Conservation (phyloP, 371 early-diverging fungal genomes). For the Mucor indicus region DNA sequence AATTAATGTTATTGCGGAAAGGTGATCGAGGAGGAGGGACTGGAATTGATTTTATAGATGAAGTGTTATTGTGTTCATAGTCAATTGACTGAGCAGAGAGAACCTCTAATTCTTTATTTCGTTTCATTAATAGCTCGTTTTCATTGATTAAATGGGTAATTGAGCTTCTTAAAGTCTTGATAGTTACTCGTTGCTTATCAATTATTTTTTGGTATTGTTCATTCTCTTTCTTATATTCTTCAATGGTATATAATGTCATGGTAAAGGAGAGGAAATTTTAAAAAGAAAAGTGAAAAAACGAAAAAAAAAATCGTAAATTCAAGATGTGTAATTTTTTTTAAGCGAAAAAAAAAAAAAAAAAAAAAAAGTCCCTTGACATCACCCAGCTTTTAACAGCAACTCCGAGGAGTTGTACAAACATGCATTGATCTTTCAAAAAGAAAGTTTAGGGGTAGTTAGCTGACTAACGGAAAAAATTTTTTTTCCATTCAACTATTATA, state of each 20-base stretch:
- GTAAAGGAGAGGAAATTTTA: too few species aligned
- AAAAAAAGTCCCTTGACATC: too few species aligned
- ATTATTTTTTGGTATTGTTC: conserved; percentile 84
- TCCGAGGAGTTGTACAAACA: too few species aligned
- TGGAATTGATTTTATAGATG: conserved; percentile 12
- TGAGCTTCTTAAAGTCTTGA: conserved; percentile 60
- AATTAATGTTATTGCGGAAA: conserved; percentile 15
- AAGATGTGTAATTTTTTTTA: too few species aligned
- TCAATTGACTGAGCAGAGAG: background rate
- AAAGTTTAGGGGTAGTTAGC: too few species aligned
- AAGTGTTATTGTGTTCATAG: background rate
- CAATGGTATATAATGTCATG: too few species aligned
- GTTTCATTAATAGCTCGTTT: conserved; percentile 39
- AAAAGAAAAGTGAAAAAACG: background rate
- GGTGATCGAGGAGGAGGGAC: conserved; percentile 46
- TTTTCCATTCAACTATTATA: too few species aligned
- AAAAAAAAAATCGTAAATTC: background rate
- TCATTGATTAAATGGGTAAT: conserved; percentile 36
- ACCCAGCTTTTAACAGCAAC: too few species aligned
- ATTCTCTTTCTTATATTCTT: conserved; percentile 53
- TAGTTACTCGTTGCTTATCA: conserved; percentile 75
- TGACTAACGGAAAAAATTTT: too few species aligned
- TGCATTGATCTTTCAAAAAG: too few species aligned
- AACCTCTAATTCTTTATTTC: conserved; percentile 13
- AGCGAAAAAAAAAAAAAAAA: too few species aligned